Conservation (phyloP, 148 eudicot genomes). For the Vaccinium myrtillus region DNA sequence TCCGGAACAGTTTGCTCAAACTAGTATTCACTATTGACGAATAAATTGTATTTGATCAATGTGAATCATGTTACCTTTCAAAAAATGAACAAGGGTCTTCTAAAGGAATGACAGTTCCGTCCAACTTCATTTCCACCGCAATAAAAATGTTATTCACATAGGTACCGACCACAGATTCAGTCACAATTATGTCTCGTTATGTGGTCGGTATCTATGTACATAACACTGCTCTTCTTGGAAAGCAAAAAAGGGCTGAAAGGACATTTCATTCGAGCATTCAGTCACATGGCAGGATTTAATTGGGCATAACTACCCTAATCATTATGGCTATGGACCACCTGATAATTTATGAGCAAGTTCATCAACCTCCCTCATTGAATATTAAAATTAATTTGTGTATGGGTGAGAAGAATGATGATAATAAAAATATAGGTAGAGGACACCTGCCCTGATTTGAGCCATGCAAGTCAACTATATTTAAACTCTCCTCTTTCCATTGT, state of each 20-base stretch:
- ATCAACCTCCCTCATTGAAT: neutral
- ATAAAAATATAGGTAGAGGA: neutral
- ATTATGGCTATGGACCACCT: slow-evolving; percentile 4
- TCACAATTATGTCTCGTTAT: no score
- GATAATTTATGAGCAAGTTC: slow-evolving; percentile 12
- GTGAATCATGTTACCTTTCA: no score
- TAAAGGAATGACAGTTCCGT: no score
- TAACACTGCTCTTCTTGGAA: no score
- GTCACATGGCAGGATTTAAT: slow-evolving; percentile 3
- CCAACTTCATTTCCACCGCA: no score
- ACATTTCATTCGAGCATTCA: neutral
- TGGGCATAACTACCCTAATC: slow-evolving; percentile 14
- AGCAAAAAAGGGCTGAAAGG: neutral
- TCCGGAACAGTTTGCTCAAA: no score
- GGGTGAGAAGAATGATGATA: slow-evolving; percentile 12
- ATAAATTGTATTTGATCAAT: no score
- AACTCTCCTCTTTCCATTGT: neutral
- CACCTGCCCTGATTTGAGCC: slow-evolving; percentile 18
- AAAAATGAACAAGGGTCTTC: no score
- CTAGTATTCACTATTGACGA: no score
- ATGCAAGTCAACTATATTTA: neutral
- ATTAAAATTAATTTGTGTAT: neutral
- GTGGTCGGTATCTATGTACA: no score
- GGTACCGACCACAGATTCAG: no score
- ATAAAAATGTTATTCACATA: no score